Evolutionary conservation across 106 monocot species (phyloP).

Genomic region (Dendrobium officinale): DNA sequence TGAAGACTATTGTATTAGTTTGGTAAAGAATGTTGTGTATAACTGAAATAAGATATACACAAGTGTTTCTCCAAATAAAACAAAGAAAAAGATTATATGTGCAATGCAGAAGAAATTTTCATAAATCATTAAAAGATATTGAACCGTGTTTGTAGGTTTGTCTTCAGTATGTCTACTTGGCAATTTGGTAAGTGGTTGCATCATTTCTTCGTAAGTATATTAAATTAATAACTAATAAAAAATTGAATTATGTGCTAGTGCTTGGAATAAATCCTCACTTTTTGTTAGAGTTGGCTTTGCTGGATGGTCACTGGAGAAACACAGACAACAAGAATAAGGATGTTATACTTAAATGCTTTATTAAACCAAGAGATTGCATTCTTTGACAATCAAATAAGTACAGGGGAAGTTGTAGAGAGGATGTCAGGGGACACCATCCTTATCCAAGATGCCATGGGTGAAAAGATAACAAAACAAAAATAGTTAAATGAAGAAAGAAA

Average conservation of each 20-base stretch:
- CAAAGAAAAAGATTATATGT: no score
- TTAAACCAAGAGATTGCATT: conserved; percentile 62
- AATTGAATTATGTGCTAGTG: background rate
- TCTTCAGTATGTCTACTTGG: conserved; percentile 43
- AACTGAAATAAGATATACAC: no score
- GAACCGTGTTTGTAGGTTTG: conserved; percentile 16
- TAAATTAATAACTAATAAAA: background rate
- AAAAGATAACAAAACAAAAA: conserved; percentile 39
- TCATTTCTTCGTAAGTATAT: conserved; percentile 43
- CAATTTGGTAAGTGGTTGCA: conserved; percentile 27
- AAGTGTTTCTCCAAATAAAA: no score
- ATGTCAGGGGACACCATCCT: conserved; percentile 72
- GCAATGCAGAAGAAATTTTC: no score
- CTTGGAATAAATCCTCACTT: background rate
- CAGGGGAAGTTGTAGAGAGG: conserved; percentile 55
- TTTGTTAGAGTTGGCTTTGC: conserved; percentile 48
- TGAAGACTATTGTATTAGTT: no score
- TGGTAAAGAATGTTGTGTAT: no score
- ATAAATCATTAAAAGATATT: no score
- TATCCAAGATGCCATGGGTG: conserved; percentile 36
- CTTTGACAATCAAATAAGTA: conserved; percentile 63
- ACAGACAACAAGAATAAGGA: conserved; percentile 42
- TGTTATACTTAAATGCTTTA: conserved; percentile 62
- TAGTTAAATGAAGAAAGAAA: background rate
- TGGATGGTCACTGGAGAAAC: conserved; percentile 70